Evolutionary conservation across 176 grass and related monocot genomes (phyloP).

Genomic region (Poa pratensis): DNA sequence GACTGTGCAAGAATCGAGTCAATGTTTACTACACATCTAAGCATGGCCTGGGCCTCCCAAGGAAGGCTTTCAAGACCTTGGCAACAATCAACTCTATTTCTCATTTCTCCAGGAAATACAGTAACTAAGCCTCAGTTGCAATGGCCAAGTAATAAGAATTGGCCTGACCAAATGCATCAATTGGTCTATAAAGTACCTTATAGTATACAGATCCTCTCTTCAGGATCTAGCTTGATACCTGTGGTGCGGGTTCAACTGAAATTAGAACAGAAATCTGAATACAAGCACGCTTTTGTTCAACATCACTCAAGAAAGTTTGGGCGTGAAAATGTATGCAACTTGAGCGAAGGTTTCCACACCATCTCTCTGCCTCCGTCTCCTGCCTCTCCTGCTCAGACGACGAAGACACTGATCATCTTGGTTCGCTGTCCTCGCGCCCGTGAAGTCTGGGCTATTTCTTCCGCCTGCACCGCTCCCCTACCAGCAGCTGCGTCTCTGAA

Average conservation of each 20-base stretch:
- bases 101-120: not conserved
- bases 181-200: not conserved
- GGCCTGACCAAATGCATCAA: not conserved
- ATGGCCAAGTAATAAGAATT: not conserved
- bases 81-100: no score
- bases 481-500: no score
- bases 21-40: conserved; percentile 42
- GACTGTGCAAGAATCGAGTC: conserved; percentile 39
- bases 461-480: no score
- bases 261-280: not conserved
- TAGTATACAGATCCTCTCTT: conserved; percentile 17
- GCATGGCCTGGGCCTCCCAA: not conserved
- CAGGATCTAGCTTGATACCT: conserved; percentile 35
- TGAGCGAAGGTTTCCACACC: no score
- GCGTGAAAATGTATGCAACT: not conserved
- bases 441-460: no score
- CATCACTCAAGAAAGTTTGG: conserved; percentile 33
- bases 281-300: not conserved
- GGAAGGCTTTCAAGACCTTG: conserved; percentile 22
- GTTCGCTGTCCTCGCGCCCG: no score
- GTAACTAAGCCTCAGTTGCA: not conserved
- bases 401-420: no score
- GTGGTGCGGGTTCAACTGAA: not conserved
- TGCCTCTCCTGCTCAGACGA: no score
- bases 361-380: no score